Evolutionary conservation across 371 early-diverging fungal genomes (phyloP), one percentile per base, ranked within the genome.

Genomic region (Coemansia sp.): DNA sequence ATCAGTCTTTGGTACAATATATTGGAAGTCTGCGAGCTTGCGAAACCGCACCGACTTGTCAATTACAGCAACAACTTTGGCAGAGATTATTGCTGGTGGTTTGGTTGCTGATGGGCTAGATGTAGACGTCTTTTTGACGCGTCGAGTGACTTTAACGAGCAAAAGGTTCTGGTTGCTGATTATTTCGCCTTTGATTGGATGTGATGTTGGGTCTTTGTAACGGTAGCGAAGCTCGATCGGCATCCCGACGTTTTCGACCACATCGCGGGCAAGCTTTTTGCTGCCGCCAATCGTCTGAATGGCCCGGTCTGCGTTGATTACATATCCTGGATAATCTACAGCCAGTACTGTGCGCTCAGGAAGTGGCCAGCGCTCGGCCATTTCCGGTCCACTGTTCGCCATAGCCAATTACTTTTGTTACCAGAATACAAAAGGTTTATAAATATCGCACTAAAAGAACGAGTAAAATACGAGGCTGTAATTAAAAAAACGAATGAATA

Each of bases 291-390:
- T 60, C 22, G 85, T 79, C 27, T 31, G 40, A 31, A 85, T 42
- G 4, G 82, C 85, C 26, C 71, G 77, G 7, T 83, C 80, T 11
- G 64, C 8, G 40, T 78, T 42, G 6, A 66, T 34, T 21, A 86
- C 82, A 59, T 73, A 80, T 3, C 87, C 88, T 0, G 88, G 88
- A 45, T 84, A 84, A 59, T 87, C 87, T 48, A 87, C 78, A 1
- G 79, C 71, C 52, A 82, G 76, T 57, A 82, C 71, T 3, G 67
- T 63, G 63, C 71, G 69, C 60, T 77, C 68, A 1, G 86, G 85
- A 16, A 86, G 68, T 8, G 50, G 8, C 22, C 26, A 45, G 21
- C 73, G 78, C 58, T 59, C 64, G 14, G 80, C 80, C 59, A 60
- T 59, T 22, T 62, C 37, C 4, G 29, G 31, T 18, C 24, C 22